Evolutionary conservation across 2,329 filamentous ascomycete species (phyloP).

Genomic region (Neonectria neomacrospora): DNA sequence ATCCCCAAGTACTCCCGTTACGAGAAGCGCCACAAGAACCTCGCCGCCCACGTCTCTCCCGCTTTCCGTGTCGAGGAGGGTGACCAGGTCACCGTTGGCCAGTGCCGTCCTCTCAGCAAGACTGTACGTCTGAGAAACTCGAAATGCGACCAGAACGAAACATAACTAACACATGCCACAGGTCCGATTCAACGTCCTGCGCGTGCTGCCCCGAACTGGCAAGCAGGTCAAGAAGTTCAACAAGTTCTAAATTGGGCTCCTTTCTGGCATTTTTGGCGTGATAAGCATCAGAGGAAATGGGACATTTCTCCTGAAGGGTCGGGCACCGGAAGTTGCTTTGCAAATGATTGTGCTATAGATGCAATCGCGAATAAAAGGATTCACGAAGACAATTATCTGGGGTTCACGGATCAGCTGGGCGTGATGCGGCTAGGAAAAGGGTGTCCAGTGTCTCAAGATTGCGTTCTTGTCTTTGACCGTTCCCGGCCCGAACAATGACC

Average conservation of each 20-base stretch:
- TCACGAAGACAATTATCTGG: slow-evolving; percentile 53
- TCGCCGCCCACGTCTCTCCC: slow-evolving; percentile 97
- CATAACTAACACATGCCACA: slow-evolving; percentile 53
- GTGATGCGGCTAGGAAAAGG: slow-evolving; percentile 45
- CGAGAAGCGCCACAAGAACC: slow-evolving; percentile 99
- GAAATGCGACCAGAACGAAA: not conserved
- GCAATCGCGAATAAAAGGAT: slow-evolving; percentile 57
- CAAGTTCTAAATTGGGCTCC: slow-evolving; percentile 86
- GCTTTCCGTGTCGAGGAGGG: slow-evolving; percentile 99
- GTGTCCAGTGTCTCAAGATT: slow-evolving; percentile 46
- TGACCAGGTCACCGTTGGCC: slow-evolving; percentile 99
- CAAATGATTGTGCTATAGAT: slow-evolving; percentile 59
- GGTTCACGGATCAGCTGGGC: slow-evolving; percentile 45
- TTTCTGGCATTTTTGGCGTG: slow-evolving; percentile 67
- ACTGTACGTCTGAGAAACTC: slow-evolving; percentile 75
- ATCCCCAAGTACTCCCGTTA: slow-evolving; percentile 99
- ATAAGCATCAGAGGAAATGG: slow-evolving; percentile 57
- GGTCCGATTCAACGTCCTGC: slow-evolving; percentile 99
- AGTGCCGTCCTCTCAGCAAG: slow-evolving; percentile 99
- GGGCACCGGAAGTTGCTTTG: slow-evolving; percentile 56
- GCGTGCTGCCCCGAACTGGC: slow-evolving; percentile 96
- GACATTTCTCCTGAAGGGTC: slow-evolving; percentile 53
- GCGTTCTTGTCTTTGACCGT: slow-evolving; percentile 46
- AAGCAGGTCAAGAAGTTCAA: slow-evolving; percentile 97
- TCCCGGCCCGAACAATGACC: slow-evolving; percentile 38